Percentiles rank a stretch among this genome's conserved stretches.
phyloP scores from a whole-genome alignment of 2,329 filamentous ascomycete species.

The Ascosphaera apis region DNA sequence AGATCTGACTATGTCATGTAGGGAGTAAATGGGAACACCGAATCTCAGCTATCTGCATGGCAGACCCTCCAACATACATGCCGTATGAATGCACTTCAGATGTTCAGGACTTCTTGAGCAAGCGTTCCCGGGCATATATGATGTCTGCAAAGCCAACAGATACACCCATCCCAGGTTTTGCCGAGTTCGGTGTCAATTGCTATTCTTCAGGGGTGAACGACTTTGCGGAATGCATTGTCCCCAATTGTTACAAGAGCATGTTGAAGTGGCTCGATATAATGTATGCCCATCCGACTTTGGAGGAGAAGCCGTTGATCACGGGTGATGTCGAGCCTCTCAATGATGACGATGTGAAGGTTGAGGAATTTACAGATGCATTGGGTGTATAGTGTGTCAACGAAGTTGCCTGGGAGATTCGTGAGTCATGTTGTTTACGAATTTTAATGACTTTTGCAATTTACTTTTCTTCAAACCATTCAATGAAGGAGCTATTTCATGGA shows the following conservation, averaged over 20 bases:
- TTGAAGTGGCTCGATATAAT: constrained; percentile 33
- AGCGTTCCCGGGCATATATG: constrained; percentile 40
- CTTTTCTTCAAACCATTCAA: too few species aligned
- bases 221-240: constrained; percentile 39
- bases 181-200: constrained; percentile 39
- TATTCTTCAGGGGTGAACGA: constrained; percentile 42
- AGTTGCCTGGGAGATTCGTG: neutral
- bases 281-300: constrained; percentile 7
- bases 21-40: constrained; percentile 17
- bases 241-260: constrained; percentile 29
- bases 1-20: constrained; percentile 6
- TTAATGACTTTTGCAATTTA: neutral
- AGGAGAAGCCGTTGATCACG: constrained; percentile 6
- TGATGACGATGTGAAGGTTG: constrained; percentile 1
- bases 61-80: constrained; percentile 15
- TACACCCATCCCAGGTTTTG: constrained; percentile 29
- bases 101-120: constrained; percentile 14
- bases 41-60: constrained; percentile 18
- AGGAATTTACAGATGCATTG: too few species aligned
- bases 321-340: constrained; percentile 4
- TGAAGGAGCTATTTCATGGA: neutral
- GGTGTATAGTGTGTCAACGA: neutral
- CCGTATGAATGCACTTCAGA: constrained; percentile 10
- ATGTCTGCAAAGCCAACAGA: constrained; percentile 29
- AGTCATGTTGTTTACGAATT: neutral